Percentiles rank a stretch among this genome's conserved stretches.
These are phyloP conservation scores for Neofusicoccum parvum DNA, from an alignment of 2,329 filamentous ascomycete genomes.

Conservation along the genomic window DNA sequence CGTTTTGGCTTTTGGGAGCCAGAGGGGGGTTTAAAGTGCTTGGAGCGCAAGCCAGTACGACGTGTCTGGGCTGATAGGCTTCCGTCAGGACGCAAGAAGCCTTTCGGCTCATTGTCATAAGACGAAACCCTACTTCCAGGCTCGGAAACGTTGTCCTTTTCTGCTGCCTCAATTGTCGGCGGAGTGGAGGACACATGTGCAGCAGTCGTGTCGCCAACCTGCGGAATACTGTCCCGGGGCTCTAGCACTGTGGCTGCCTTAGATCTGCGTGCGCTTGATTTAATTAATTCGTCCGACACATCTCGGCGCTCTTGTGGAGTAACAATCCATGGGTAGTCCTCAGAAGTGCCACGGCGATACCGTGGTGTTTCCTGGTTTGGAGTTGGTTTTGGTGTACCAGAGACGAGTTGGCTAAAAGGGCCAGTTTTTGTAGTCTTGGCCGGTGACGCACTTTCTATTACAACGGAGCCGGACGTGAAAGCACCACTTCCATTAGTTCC, in stretches of 20 bases:
- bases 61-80: slow-evolving; percentile 1
- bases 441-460: too few relatives aligned
- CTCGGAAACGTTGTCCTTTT: background rate
- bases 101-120: slow-evolving; percentile 12
- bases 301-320: background rate
- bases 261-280: background rate
- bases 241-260: background rate
- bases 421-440: too few relatives aligned
- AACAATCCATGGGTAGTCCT: slow-evolving; percentile 9
- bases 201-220: background rate
- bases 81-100: slow-evolving; percentile 7
- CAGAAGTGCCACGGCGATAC: slow-evolving; percentile 2
- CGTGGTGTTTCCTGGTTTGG: background rate
- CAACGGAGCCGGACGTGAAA: too few relatives aligned
- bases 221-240: background rate
- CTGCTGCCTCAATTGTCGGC: background rate
- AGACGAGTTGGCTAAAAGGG: too few relatives aligned
- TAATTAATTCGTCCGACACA: background rate
- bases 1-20: background rate
- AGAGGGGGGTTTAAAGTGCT: background rate
- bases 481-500: too few relatives aligned
- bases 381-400: too few relatives aligned
- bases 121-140: slow-evolving; percentile 3
- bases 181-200: background rate
- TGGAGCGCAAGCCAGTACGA: slow-evolving; percentile 1